These are phyloP conservation scores for Cucurbita ficifolia DNA, from an alignment of 306 rosid species.

Conservation along the genomic window DNA sequence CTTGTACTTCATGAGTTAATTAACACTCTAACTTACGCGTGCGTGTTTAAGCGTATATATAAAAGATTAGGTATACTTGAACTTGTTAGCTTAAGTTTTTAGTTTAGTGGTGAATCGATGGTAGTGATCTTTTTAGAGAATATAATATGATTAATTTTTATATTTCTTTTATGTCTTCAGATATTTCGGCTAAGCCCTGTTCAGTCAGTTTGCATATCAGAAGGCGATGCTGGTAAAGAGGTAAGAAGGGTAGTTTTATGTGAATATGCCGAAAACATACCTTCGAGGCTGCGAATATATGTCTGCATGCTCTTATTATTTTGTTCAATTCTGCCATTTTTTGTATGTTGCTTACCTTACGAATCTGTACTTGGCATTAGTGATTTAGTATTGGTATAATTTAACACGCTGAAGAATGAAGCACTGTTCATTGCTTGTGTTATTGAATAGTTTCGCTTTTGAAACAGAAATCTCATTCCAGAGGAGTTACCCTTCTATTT, in stretches of 20 bases:
- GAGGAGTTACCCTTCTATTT: constrained; percentile 50
- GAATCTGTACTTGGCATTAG: background rate
- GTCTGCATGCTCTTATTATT: background rate
- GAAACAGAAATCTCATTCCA: constrained; percentile 45
- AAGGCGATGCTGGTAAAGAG: constrained; percentile 33
- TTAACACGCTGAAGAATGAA: background rate
- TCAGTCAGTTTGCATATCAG: constrained; percentile 52
- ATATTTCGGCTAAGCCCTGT: constrained; percentile 50
- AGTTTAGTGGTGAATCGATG: background rate
- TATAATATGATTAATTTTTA: background rate
- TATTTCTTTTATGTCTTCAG: constrained; percentile 27
- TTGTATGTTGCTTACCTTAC: background rate
- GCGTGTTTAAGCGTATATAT: background rate
- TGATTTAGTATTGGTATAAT: background rate
- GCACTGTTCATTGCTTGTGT: constrained; percentile 1
- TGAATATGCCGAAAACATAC: background rate
- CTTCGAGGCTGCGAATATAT: too few species aligned
- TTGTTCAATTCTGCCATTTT: background rate
- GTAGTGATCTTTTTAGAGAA: background rate
- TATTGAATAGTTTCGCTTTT: constrained; percentile 20
- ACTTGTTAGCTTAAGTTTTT: too few species aligned
- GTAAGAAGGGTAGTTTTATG: constrained; percentile 14
- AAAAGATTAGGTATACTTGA: background rate
- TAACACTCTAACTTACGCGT: background rate
- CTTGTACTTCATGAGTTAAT: background rate